A percentile compares a stretch with the other conserved stretches of the same genome.
Evolutionary conservation across 768 basidiomycete species (phyloP).

Genomic region (Porphyrellus cyaneotinctus): DNA sequence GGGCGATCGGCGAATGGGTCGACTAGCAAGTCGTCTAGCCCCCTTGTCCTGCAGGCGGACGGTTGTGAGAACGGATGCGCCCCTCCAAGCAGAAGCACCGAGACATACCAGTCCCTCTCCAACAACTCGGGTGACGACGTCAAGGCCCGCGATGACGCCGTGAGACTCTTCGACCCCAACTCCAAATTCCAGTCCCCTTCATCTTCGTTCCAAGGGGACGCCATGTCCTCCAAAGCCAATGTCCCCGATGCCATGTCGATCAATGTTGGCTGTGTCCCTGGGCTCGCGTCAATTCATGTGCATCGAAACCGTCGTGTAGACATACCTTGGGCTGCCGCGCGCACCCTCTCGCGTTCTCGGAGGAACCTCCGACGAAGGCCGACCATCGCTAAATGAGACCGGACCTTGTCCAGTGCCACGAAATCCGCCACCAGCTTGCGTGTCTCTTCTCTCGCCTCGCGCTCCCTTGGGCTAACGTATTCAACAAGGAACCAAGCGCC

Average conservation of each 20-base stretch:
- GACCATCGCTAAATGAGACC: slow-evolving; percentile 70
- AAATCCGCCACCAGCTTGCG: slow-evolving; percentile 79
- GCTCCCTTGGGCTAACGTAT: slow-evolving; percentile 65
- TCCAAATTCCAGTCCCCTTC: slow-evolving; percentile 1
- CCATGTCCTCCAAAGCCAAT: slow-evolving; percentile 50
- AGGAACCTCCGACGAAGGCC: slow-evolving; percentile 67
- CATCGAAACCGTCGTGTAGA: neutral
- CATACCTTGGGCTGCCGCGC: slow-evolving; percentile 28
- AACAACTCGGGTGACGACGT: neutral
- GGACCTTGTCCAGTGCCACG: slow-evolving; percentile 80
- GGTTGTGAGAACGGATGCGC: neutral
- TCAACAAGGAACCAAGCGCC: neutral
- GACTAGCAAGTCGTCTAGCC: neutral
- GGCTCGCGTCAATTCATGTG: neutral
- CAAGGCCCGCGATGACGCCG: neutral
- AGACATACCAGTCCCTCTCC: neutral
- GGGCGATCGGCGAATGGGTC: neutral
- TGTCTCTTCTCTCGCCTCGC: slow-evolving; percentile 68
- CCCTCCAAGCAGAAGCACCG: neutral
- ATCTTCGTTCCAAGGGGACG: slow-evolving; percentile 31
- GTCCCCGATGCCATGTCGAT: slow-evolving; percentile 27
- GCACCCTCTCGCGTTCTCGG: slow-evolving; percentile 36
- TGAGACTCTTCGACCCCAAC: slow-evolving; percentile 1
- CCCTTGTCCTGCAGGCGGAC: neutral
- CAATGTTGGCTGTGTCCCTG: slow-evolving; percentile 42